phyloP scores from a whole-genome alignment of 2,329 filamentous ascomycete species.

The Colletotrichum neosansevieriae region DNA sequence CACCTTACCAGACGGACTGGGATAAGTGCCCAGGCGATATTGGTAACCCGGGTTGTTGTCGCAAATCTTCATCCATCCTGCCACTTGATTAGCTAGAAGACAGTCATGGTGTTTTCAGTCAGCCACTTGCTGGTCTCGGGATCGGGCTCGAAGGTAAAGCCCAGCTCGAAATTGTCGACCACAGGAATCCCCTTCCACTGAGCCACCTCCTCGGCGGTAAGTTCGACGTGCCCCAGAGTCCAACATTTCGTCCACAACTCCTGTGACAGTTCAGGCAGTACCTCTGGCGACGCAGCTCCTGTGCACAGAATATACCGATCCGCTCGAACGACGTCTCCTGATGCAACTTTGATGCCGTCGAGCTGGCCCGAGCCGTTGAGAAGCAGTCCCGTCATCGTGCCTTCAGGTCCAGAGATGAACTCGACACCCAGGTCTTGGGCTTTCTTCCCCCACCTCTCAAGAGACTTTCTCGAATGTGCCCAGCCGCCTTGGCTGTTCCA shows the following conservation, averaged over 20 bases:
- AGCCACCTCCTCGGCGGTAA: conserved; percentile 18
- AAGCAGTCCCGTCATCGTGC: conserved; percentile 26
- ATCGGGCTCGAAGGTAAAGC: conserved; percentile 42
- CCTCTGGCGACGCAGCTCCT: conserved; percentile 26
- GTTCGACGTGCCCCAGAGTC: conserved; percentile 29
- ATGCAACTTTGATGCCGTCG: conserved; percentile 27
- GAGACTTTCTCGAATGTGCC: conserved; percentile 18
- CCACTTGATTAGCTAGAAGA: neutral
- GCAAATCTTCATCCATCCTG: conserved; percentile 41
- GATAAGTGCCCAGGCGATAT: conserved; percentile 29
- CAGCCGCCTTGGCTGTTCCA: conserved; percentile 38
- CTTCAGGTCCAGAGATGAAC: conserved; percentile 20
- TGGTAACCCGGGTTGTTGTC: conserved; percentile 41
- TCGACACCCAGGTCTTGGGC: conserved; percentile 9
- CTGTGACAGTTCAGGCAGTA: conserved; percentile 22
- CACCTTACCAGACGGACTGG: conserved; percentile 29
- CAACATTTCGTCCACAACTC: conserved; percentile 36
- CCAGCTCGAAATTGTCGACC: conserved; percentile 40
- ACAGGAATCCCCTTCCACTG: conserved; percentile 33
- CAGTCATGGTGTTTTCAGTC: accelerated
- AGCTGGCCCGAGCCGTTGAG: conserved; percentile 1
- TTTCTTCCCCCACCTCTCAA: conserved; percentile 24
- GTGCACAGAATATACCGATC: conserved; percentile 29
- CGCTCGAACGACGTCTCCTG: conserved; percentile 14
- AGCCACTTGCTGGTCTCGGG: conserved; percentile 27